A percentile compares a stretch with the other conserved stretches of the same genome.
These are phyloP conservation scores for Parmales sp. DNA, from an alignment of 108 stramenopile genomes.

Conservation along the genomic window DNA sequence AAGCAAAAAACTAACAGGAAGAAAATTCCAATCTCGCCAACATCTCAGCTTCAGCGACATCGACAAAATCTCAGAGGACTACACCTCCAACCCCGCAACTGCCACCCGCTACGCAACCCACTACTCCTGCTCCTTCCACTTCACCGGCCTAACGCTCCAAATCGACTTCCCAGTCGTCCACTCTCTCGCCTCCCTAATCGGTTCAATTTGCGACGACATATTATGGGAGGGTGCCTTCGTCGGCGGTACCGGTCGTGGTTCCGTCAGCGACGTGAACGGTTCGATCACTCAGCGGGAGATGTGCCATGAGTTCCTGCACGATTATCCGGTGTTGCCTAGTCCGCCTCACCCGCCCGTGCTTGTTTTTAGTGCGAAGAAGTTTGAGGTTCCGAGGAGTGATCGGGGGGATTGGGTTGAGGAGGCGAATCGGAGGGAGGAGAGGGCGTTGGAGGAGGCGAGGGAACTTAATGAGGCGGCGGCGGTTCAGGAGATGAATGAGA, in stretches of 20 bases:
- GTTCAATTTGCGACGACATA: no score
- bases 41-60: no score
- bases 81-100: no score
- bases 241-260: no score
- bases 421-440: not conserved
- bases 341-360: not conserved
- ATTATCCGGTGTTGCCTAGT: not conserved
- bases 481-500: not conserved
- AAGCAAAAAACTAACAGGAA: not conserved
- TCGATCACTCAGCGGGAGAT: not conserved
- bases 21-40: not conserved
- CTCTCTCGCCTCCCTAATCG: no score
- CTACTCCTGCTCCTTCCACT: not conserved
- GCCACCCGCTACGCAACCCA: not conserved
- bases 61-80: no score
- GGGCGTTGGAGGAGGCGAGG: not conserved
- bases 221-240: no score
- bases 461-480: not conserved
- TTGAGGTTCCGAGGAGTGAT: not conserved
- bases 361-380: not conserved
- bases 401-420: not conserved
- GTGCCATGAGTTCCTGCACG: not conserved
- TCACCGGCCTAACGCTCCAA: not conserved
- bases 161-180: not conserved
- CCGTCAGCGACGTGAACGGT: not conserved